Evolutionary conservation across 352 stramenopile genomes (phyloP).

Genomic region (Pythium aristosporum): DNA sequence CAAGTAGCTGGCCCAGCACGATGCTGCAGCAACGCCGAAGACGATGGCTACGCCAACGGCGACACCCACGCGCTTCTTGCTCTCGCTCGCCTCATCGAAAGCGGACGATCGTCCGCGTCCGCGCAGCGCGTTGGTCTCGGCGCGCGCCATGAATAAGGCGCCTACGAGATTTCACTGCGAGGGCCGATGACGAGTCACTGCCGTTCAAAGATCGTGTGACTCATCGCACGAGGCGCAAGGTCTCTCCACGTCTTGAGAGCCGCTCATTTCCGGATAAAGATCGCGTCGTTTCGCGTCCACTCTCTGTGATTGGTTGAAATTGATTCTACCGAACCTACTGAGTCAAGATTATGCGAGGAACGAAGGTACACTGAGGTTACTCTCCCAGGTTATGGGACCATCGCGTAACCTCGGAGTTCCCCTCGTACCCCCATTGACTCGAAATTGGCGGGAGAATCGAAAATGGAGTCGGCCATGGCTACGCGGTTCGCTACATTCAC

Average conservation of each 20-base stretch:
- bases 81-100: neutral
- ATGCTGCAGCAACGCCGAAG: neutral
- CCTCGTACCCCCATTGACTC: no score
- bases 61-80: neutral
- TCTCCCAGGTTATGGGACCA: neutral
- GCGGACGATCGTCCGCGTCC: neutral
- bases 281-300: neutral
- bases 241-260: neutral
- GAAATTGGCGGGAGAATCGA: neutral
- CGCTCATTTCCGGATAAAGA: constrained; percentile 1
- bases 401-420: neutral
- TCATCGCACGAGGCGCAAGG: constrained; percentile 1
- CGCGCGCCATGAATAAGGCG: constrained; percentile 5
- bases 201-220: neutral
- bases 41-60: neutral
- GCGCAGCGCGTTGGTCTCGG: constrained; percentile 14
- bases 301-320: neutral
- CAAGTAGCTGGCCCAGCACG: neutral
- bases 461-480: constrained; percentile 1
- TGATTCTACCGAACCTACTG: neutral
- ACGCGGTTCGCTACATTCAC: constrained; percentile 8
- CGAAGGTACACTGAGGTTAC: neutral
- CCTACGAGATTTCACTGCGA: neutral
- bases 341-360: neutral
- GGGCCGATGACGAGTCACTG: no score